phyloP scores from a whole-genome alignment of 2,329 filamentous ascomycete species.

The Trichoderma atrobrunneum region DNA sequence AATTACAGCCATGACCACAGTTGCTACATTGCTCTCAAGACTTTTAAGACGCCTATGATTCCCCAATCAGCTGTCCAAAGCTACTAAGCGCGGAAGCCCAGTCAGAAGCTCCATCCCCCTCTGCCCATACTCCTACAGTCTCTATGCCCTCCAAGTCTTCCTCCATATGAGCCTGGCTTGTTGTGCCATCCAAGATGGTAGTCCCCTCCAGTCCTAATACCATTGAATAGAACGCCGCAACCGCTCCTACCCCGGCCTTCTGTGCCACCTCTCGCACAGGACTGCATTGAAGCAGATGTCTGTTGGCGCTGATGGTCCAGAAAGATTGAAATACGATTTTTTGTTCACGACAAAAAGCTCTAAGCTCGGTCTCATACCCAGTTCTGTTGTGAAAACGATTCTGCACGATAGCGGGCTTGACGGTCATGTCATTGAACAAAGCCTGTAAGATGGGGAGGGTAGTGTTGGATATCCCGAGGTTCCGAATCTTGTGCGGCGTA shows the following conservation, averaged over 20 bases:
- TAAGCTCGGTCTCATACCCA: constrained; percentile 57
- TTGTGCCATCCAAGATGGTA: constrained; percentile 48
- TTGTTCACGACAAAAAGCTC: constrained; percentile 46
- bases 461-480: constrained; percentile 75
- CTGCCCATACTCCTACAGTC: constrained; percentile 42
- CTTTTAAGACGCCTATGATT: constrained; percentile 9
- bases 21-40: neutral
- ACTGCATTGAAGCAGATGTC: constrained; percentile 34
- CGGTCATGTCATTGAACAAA: constrained; percentile 44
- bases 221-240: constrained; percentile 47
- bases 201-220: constrained; percentile 46
- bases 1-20: neutral
- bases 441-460: constrained; percentile 53
- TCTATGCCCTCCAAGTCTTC: constrained; percentile 46
- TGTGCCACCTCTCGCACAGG: constrained; percentile 52
- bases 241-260: constrained; percentile 34
- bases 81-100: constrained; percentile 49
- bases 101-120: constrained; percentile 39
- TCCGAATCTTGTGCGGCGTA: constrained; percentile 61
- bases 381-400: constrained; percentile 68
- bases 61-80: constrained; percentile 44
- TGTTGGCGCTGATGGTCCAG: constrained; percentile 53
- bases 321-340: constrained; percentile 52
- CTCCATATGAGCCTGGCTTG: constrained; percentile 45
- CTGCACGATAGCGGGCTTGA: constrained; percentile 62